Evolutionary conservation across 371 early-diverging fungal genomes (phyloP).

Genomic region (Mucor mucedo): DNA sequence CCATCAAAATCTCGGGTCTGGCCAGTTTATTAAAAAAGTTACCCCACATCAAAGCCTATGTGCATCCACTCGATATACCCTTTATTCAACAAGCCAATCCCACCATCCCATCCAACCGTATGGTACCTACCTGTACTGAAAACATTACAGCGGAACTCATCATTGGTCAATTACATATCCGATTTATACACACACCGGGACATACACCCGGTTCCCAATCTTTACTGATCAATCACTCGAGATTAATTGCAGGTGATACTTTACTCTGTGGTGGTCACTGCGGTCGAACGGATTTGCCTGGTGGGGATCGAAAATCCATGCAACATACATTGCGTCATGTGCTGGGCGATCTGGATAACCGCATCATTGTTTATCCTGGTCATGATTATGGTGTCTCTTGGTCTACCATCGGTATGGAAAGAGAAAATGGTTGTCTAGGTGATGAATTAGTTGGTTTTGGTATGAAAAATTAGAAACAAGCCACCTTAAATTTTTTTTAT

Average conservation of each 20-base stretch:
- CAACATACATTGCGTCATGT: slow-evolving; percentile 65
- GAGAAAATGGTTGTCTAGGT: slow-evolving; percentile 56
- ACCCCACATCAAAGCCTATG: slow-evolving; percentile 74
- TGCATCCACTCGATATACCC: slow-evolving; percentile 78
- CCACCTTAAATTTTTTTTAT: slow-evolving; percentile 18
- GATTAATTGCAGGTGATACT: slow-evolving; percentile 90
- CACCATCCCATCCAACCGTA: slow-evolving; percentile 60
- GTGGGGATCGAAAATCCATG: slow-evolving; percentile 70
- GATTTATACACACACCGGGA: slow-evolving; percentile 88
- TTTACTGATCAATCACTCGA: slow-evolving; percentile 70
- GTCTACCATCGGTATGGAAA: slow-evolving; percentile 75
- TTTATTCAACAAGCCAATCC: slow-evolving; percentile 73
- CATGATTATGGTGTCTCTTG: slow-evolving; percentile 84
- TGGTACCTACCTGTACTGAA: slow-evolving; percentile 59
- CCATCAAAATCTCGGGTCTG: slow-evolving; percentile 81
- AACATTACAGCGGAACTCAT: slow-evolving; percentile 59
- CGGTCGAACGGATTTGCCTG: slow-evolving; percentile 83
- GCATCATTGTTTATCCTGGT: slow-evolving; percentile 85
- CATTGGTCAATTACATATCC: slow-evolving; percentile 59
- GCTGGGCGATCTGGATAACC: slow-evolving; percentile 63
- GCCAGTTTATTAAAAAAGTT: slow-evolving; percentile 69
- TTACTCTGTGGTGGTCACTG: slow-evolving; percentile 74
- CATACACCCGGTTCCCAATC: slow-evolving; percentile 90
- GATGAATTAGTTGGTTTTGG: slow-evolving; percentile 59
- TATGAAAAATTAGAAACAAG: slow-evolving; percentile 18